A percentile compares a stretch with the other conserved stretches of the same genome.
Evolutionary conservation across 345 rosid genomes (phyloP).

Genomic region (Salix suchowensis): DNA sequence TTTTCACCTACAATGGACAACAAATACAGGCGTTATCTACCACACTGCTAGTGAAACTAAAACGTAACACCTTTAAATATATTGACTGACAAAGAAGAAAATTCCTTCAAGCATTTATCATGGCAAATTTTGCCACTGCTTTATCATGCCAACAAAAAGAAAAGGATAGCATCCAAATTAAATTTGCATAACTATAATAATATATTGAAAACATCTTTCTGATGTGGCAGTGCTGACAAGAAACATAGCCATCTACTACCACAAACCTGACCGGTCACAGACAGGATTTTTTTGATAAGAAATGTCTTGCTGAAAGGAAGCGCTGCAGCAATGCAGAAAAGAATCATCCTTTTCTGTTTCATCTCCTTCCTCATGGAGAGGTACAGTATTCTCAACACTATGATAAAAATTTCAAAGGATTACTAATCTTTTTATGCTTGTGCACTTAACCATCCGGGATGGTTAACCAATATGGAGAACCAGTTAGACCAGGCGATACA

Average conservation of each 20-base stretch:
- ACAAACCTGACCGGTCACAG: neutral
- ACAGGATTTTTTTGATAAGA: neutral
- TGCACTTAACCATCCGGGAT: neutral
- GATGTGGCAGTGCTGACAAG: neutral
- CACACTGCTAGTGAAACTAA: neutral
- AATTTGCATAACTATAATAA: neutral
- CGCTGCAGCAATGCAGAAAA: neutral
- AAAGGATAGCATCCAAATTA: neutral
- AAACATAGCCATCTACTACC: neutral
- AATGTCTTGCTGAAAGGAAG: neutral
- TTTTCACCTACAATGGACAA: constrained; percentile 67
- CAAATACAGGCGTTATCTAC: neutral
- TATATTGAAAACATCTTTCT: neutral
- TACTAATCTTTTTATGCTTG: neutral
- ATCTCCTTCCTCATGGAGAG: neutral
- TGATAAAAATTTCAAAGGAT: neutral
- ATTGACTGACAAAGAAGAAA: neutral
- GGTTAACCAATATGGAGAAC: neutral
- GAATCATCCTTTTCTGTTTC: neutral
- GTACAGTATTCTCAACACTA: neutral
- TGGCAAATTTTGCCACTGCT: neutral
- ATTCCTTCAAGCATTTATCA: neutral
- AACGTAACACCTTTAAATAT: neutral
- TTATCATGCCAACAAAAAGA: neutral
- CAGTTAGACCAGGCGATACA: neutral